Percentiles rank a stretch among this genome's conserved stretches.
phyloP scores from a whole-genome alignment of 257 asterid species.

The Solanum sitiens region DNA sequence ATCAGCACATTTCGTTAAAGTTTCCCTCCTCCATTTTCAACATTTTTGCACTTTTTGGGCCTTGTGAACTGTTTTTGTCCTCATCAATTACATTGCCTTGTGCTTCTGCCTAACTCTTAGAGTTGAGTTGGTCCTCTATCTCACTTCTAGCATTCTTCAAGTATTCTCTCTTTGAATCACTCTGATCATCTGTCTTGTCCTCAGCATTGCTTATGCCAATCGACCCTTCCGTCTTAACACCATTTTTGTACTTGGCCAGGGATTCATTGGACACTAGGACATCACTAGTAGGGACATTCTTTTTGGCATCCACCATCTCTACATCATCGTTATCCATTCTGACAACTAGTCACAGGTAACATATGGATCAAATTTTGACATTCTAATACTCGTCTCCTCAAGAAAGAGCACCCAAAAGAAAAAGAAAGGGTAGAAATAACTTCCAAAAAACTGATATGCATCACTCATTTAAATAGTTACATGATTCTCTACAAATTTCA shows the following conservation, averaged over 20 bases:
- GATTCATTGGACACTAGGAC: too few relatives aligned
- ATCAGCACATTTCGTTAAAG: neutral
- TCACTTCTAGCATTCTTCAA: neutral
- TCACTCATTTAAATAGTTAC: too few relatives aligned
- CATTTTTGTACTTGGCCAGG: too few relatives aligned
- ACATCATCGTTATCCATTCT: constrained; percentile 34
- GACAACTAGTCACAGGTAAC: constrained; percentile 8
- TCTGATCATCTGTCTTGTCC: constrained; percentile 13
- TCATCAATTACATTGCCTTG: neutral
- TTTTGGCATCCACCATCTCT: constrained; percentile 36
- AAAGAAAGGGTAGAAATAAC: neutral
- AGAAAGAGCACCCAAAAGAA: neutral
- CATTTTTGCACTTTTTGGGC: neutral
- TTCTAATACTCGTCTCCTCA: neutral
- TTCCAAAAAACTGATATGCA: too few relatives aligned
- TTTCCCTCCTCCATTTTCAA: neutral
- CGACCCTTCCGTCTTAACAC: too few relatives aligned
- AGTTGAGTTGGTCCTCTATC: neutral
- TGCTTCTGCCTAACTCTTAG: neutral
- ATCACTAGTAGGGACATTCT: neutral
- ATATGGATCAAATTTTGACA: neutral
- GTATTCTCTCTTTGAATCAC: neutral
- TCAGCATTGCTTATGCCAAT: neutral
- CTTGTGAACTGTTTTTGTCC: neutral
- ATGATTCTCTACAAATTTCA: too few relatives aligned